phyloP scores from a whole-genome alignment of 164 flowering plant genomes.

The Kalanchoe fedtschenkoi region DNA sequence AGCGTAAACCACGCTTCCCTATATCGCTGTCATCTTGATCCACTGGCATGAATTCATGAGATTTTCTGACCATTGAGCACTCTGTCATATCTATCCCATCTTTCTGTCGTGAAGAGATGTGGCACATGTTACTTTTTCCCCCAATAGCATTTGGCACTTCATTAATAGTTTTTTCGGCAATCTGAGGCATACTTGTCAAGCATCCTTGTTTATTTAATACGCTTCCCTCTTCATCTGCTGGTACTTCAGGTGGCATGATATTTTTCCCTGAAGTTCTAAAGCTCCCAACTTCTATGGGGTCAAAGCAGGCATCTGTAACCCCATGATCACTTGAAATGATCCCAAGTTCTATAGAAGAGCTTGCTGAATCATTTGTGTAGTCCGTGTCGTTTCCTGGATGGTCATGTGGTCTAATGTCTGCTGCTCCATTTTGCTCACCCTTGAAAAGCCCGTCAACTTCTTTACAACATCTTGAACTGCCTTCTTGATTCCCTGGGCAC shows the following conservation, averaged over 20 bases:
- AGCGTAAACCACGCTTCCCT: slow-evolving; percentile 9
- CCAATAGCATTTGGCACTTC: background rate
- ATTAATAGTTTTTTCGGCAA: background rate
- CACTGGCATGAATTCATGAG: slow-evolving; percentile 7
- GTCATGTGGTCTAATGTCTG: background rate
- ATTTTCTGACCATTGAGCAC: background rate
- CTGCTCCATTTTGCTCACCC: background rate
- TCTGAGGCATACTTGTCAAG: background rate
- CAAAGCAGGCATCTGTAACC: background rate
- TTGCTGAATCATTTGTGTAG: slow-evolving; percentile 6
- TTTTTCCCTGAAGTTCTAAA: background rate
- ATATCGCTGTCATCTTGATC: slow-evolving; percentile 11
- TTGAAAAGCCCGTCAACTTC: slow-evolving; percentile 4
- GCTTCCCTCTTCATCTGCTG: slow-evolving; percentile 8
- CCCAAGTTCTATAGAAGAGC: background rate
- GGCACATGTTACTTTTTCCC: background rate
- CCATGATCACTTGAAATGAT: slow-evolving; percentile 7
- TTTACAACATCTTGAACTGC: background rate
- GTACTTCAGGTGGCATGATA: background rate
- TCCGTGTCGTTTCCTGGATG: slow-evolving; percentile 3
- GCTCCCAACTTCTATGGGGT: slow-evolving; percentile 11
- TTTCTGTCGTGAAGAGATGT: background rate
- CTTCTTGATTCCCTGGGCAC: slow-evolving; percentile 11
- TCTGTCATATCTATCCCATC: background rate
- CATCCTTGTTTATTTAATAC: background rate